Evolutionary conservation across 2,329 filamentous ascomycete species (phyloP).

Genomic region (Fusarium sp.): DNA sequence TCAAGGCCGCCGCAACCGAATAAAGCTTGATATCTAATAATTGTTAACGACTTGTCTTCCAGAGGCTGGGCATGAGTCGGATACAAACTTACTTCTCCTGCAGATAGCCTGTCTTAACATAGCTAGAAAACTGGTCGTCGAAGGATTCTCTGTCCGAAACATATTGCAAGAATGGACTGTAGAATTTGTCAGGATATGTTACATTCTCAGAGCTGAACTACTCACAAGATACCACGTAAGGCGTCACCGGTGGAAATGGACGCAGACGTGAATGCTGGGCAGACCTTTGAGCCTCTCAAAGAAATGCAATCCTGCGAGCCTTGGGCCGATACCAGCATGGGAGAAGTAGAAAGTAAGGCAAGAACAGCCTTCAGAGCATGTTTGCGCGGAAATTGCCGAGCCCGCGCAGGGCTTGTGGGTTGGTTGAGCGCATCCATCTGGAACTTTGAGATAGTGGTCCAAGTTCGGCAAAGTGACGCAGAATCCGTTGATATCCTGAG

Average conservation of each 20-base stretch:
- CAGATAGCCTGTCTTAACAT: slow-evolving; percentile 80
- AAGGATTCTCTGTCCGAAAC: slow-evolving; percentile 83
- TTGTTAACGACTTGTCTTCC: slow-evolving; percentile 17
- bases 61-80: neutral
- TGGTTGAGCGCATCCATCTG: slow-evolving; percentile 25
- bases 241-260: slow-evolving; percentile 74
- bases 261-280: slow-evolving; percentile 76
- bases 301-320: slow-evolving; percentile 66
- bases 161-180: slow-evolving; percentile 84
- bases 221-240: slow-evolving; percentile 73
- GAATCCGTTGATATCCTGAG: slow-evolving; percentile 22
- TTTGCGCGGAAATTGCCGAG: slow-evolving; percentile 34
- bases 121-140: slow-evolving; percentile 77
- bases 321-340: slow-evolving; percentile 53
- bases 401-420: neutral
- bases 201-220: slow-evolving; percentile 28
- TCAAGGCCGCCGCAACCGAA: slow-evolving; percentile 85
- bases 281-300: slow-evolving; percentile 74
- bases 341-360: slow-evolving; percentile 43
- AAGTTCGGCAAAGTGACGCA: slow-evolving; percentile 23
- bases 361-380: slow-evolving; percentile 38
- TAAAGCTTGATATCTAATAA: slow-evolving; percentile 77
- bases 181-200: slow-evolving; percentile 26
- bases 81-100: slow-evolving; percentile 74
- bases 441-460: slow-evolving; percentile 11